Evolutionary conservation across 1,284 basidiomycete species (phyloP), one percentile per base, ranked within the genome.

Genomic region (Sanghuangporus weigelae): DNA sequence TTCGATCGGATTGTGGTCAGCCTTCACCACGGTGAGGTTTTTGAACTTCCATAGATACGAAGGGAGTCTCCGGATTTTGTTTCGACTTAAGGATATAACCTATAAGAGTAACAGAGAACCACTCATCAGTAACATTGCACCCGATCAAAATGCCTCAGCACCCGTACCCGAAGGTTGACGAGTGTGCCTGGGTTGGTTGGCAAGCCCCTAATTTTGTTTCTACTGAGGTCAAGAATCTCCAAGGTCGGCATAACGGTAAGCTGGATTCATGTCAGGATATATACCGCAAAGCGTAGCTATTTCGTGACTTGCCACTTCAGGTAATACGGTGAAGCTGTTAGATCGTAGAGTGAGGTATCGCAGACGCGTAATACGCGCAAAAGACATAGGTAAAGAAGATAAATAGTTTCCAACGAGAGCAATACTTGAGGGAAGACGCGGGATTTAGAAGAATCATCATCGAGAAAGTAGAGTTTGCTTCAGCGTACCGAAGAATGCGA

Each of bases 301-400:
- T 50, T 61, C 40, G 60, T n/a, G 31, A 84, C 93, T 71, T 73
- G 96, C 95, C 62, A 94, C 92, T 66, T 89, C 83, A 10, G 96
- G 96, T 70, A 99, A 93, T 16, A 83, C 80, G 1, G 88, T 82
- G 71, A 99, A 89, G 62, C 81, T 83, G 73, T 98, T 98, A 70
- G 89, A 89, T 75, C 93, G 92, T 65, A 99, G 83, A 74, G 98
- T 98, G 63, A 99, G 84, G 74, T 99, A 99, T 67, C 96, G 81
- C 57, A 99, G 80, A 66, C 86, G 86, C 63, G 84, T 84, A 55
- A 98, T 78, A 44, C 87, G 79, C 14, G 84, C 83, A 72, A 98
- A 96, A 36, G 89, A 86, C 67, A 83, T 82, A 16, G 95, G 94
- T 57, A 99, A 83, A 0, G 85, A 87, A 40, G 87, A 81, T 46